These are phyloP conservation scores for Fusarium austroafricanum DNA, from an alignment of 2,329 filamentous ascomycete genomes.

Conservation along the genomic window DNA sequence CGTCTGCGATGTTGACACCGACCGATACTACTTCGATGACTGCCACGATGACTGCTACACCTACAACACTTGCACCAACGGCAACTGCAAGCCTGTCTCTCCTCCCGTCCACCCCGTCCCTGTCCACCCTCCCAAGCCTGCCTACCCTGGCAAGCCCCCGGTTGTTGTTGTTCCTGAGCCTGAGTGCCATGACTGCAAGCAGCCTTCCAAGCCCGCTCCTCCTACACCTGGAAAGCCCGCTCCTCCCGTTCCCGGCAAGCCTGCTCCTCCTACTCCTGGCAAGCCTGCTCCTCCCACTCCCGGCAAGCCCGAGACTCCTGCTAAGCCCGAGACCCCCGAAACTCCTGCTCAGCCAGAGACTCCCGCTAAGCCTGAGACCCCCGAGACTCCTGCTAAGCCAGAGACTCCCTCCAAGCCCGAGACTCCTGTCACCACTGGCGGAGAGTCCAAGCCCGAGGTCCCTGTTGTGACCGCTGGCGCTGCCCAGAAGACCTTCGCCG, in stretches of 20 bases:
- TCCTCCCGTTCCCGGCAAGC: not conserved
- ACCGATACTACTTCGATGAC: slow-evolving; percentile 47
- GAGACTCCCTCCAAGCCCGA: not conserved
- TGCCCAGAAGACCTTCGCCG: slow-evolving; percentile 41
- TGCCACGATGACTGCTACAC: slow-evolving; percentile 49
- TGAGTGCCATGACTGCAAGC: not conserved
- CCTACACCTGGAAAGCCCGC: not conserved
- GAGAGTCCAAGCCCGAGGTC: slow-evolving; percentile 9
- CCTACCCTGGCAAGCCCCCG: slow-evolving; percentile 5
- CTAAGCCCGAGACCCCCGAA: not conserved
- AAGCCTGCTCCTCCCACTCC: not conserved
- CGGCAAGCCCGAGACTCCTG: not conserved
- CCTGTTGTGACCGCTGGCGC: slow-evolving; percentile 43
- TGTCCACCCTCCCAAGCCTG: slow-evolving; percentile 16
- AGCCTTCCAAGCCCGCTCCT: not conserved
- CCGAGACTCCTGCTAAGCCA: not conserved
- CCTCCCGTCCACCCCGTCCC: slow-evolving; percentile 15
- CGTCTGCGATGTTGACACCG: slow-evolving; percentile 46
- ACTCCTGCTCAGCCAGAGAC: not conserved
- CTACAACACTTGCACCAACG: slow-evolving; percentile 43
- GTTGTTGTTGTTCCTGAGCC: slow-evolving; percentile 28
- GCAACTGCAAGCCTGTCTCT: slow-evolving; percentile 43
- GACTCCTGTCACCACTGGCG: slow-evolving; percentile 5
- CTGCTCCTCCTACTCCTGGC: not conserved
- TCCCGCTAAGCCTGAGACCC: not conserved